Percentiles rank a stretch among this genome's conserved stretches.
These are phyloP conservation scores for Thalassiosira exigua DNA, from an alignment of 352 stramenopile genomes.

Conservation along the genomic window DNA sequence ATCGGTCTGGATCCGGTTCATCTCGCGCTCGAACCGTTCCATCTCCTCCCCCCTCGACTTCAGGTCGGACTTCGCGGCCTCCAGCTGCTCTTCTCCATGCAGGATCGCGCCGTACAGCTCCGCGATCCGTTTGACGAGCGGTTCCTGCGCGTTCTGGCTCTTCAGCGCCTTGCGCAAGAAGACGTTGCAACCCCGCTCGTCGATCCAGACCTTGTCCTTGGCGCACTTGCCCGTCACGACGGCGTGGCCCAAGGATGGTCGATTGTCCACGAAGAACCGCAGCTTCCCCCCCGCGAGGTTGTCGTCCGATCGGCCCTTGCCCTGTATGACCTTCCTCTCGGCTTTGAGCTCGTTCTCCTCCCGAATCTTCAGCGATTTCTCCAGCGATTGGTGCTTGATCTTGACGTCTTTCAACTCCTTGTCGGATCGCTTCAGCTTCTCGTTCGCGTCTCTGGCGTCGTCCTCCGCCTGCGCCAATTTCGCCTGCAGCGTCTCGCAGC, in stretches of 20 bases:
- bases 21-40: constrained; percentile 48
- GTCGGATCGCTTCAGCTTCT: constrained; percentile 77
- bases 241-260: constrained; percentile 81
- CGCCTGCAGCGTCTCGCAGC: constrained; percentile 88
- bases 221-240: constrained; percentile 91
- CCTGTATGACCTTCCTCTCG: constrained; percentile 78
- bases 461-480: constrained; percentile 91
- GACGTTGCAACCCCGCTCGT: constrained; percentile 89
- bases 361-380: constrained; percentile 84
- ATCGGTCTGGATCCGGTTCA: constrained; percentile 49
- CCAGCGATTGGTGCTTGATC: constrained; percentile 73
- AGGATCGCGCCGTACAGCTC: constrained; percentile 87
- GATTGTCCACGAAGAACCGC: constrained; percentile 68
- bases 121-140: constrained; percentile 89
- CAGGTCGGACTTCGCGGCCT: constrained; percentile 63
- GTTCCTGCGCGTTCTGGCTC: constrained; percentile 91
- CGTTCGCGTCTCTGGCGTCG: constrained; percentile 91
- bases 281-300: constrained; percentile 45
- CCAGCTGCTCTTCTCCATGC: constrained; percentile 86
- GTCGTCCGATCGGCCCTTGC: constrained; percentile 31
- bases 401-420: constrained; percentile 52
- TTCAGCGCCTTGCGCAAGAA: constrained; percentile 94
- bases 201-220: constrained; percentile 90
- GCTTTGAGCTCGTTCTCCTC: constrained; percentile 70
- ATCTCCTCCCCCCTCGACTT: constrained; percentile 89